These are phyloP conservation scores for Verbascum thapsus DNA, from an alignment of 257 asterid species.

Conservation along the genomic window DNA sequence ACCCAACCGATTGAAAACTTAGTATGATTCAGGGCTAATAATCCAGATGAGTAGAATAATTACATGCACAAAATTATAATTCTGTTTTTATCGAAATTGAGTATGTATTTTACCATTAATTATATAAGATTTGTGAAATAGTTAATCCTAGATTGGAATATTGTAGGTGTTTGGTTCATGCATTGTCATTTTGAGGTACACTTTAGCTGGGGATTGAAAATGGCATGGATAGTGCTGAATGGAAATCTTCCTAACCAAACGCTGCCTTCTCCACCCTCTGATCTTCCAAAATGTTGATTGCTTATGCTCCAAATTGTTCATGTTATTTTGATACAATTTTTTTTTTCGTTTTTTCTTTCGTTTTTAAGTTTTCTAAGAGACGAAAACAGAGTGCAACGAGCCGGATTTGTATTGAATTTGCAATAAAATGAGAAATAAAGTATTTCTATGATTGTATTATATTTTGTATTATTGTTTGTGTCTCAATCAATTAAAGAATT, in stretches of 20 bases:
- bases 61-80: too few species aligned
- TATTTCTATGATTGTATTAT: not conserved
- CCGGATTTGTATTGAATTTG: slow-evolving; percentile 2
- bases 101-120: too few species aligned
- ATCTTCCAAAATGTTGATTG: slow-evolving; percentile 70
- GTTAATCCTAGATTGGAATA: not conserved
- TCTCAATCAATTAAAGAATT: too few species aligned
- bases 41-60: too few species aligned
- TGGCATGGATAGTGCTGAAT: slow-evolving; percentile 82
- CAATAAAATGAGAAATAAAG: slow-evolving; percentile 21
- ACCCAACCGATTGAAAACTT: too few species aligned
- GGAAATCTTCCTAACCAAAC: slow-evolving; percentile 67
- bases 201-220: slow-evolving; percentile 75
- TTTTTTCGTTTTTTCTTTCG: not conserved
- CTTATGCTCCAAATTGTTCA: not conserved
- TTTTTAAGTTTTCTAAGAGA: slow-evolving; percentile 22
- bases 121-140: not conserved
- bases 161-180: slow-evolving; percentile 65
- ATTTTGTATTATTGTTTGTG: too few species aligned
- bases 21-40: too few species aligned
- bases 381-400: not conserved
- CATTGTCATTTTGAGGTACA: slow-evolving; percentile 75
- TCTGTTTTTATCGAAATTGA: too few species aligned
- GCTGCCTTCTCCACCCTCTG: slow-evolving; percentile 71
- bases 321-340: slow-evolving; percentile 4